These are phyloP conservation scores for Botryotinia calthae DNA, from an alignment of 2,329 filamentous ascomycete genomes.

Conservation along the genomic window DNA sequence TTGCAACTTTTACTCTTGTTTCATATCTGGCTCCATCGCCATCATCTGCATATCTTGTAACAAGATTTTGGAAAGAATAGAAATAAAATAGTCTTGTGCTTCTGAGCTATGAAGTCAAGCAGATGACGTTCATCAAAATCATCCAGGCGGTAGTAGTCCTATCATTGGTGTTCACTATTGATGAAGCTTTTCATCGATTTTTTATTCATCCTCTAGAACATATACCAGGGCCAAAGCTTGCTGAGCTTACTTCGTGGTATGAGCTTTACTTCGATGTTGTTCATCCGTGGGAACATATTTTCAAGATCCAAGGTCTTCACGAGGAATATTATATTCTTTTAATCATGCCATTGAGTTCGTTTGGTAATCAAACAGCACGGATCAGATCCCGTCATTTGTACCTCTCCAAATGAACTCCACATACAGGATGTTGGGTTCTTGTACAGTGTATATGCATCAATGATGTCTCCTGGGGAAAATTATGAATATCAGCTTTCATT, in stretches of 20 bases:
- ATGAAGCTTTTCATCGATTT: background rate
- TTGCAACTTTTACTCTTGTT: background rate
- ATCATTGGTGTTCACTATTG: background rate
- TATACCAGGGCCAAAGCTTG: background rate
- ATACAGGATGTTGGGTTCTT: slow-evolving; percentile 41
- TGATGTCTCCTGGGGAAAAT: slow-evolving; percentile 13
- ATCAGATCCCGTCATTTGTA: slow-evolving; percentile 39
- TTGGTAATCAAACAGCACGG: background rate
- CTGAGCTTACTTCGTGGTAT: slow-evolving; percentile 29
- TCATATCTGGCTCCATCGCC: background rate
- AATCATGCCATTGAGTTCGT: background rate
- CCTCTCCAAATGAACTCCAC: slow-evolving; percentile 36
- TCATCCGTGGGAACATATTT: slow-evolving; percentile 43
- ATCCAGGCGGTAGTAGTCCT: background rate
- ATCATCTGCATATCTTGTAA: background rate
- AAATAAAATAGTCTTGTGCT: background rate
- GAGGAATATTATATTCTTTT: slow-evolving; percentile 37
- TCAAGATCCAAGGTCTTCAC: slow-evolving; percentile 45
- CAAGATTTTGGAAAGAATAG: background rate
- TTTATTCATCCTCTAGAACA: background rate
- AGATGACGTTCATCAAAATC: background rate
- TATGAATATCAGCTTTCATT: slow-evolving; percentile 18
- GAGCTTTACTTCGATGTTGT: slow-evolving; percentile 45
- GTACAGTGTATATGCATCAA: slow-evolving; percentile 41
- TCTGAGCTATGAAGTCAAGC: background rate